phyloP scores from a whole-genome alignment of 2,329 filamentous ascomycete species.

The Diaporthe caulivora region DNA sequence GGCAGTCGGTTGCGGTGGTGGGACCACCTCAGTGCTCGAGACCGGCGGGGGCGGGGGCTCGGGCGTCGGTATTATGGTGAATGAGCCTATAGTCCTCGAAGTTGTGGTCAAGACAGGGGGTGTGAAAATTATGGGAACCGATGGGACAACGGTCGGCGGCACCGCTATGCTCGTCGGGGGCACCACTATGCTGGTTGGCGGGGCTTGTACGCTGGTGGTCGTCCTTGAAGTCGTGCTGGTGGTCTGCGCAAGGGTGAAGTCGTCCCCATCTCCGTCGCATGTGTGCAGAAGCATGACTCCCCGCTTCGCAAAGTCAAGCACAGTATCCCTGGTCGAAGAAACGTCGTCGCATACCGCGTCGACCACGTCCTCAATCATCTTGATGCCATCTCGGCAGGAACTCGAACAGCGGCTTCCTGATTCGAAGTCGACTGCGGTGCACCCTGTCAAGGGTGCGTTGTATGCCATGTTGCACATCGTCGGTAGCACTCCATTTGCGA shows the following conservation, averaged over 20 bases:
- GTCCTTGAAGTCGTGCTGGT: conserved; percentile 29
- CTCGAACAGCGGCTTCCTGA: conserved; percentile 52
- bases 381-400: conserved; percentile 66
- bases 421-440: conserved; percentile 52
- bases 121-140: conserved; percentile 8
- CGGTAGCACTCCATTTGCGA: conserved; percentile 53
- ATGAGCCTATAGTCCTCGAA: conserved; percentile 23
- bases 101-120: conserved; percentile 20
- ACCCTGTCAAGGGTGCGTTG: conserved; percentile 55
- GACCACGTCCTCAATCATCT: conserved; percentile 81
- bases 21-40: conserved; percentile 7
- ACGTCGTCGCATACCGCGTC: conserved; percentile 80
- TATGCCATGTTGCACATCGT: conserved; percentile 57
- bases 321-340: conserved; percentile 58
- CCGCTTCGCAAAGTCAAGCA: conserved; percentile 48
- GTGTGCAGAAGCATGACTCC: conserved; percentile 24
- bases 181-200: conserved; percentile 1
- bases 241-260: conserved; percentile 32
- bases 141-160: neutral
- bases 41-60: neutral
- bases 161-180: conserved; percentile 3
- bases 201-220: neutral
- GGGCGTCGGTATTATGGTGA: conserved; percentile 23
- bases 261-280: conserved; percentile 25
- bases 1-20: conserved; percentile 5